phyloP scores from a whole-genome alignment of 371 early-diverging fungal genomes.

The Blastocladiella emersonii region DNA sequence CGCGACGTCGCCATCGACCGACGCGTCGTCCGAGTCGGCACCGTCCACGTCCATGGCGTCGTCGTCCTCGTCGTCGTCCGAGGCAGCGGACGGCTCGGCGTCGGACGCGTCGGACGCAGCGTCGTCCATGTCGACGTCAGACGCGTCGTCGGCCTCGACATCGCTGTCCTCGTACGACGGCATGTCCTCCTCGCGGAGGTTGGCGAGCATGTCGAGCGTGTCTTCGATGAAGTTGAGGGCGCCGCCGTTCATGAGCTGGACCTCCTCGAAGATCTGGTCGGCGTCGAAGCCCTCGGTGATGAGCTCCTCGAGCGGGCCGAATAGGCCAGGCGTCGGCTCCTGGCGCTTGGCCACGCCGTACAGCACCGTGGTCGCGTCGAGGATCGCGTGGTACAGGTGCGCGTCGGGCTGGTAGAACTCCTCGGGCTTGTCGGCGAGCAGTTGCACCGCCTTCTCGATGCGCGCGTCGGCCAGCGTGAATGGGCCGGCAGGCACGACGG shows the following conservation, averaged over 20 bases:
- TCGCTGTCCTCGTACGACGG: conserved; percentile 10
- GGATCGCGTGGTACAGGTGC: background rate
- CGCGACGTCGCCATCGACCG: background rate
- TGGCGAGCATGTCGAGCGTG: background rate
- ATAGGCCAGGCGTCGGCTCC: background rate
- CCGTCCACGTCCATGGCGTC: conserved; percentile 10
- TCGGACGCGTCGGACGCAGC: no score
- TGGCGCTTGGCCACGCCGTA: background rate
- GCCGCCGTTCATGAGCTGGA: background rate
- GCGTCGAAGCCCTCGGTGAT: background rate
- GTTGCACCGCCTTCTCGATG: no score
- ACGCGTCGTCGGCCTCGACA: conserved; percentile 9
- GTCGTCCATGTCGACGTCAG: conserved; percentile 2
- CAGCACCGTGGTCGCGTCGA: background rate
- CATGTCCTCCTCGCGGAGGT: conserved; percentile 9
- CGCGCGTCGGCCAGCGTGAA: no score
- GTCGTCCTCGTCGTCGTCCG: conserved; percentile 16
- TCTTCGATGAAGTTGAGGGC: background rate
- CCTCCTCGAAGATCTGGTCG: conserved; percentile 4
- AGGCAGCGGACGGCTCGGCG: conserved; percentile 9
- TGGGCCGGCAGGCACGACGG: no score
- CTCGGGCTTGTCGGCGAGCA: background rate
- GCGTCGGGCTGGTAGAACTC: background rate
- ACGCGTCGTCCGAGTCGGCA: conserved; percentile 13
- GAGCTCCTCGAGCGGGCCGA: conserved; percentile 5